Base-by-base conservation (phyloP, 805 yeast species). In the Zygoascus flipseniorum region DNA sequence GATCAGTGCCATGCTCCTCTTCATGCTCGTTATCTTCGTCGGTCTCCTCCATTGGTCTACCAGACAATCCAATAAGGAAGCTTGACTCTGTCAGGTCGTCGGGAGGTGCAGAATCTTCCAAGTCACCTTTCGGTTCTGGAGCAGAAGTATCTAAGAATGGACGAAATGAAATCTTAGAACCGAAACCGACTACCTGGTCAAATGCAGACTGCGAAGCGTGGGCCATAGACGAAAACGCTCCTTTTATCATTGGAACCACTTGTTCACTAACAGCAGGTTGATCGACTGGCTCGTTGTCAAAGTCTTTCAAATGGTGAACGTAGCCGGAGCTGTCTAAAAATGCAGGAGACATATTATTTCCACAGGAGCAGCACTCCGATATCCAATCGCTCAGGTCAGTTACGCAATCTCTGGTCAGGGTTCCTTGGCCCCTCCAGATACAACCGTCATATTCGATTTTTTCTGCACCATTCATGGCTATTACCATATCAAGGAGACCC, bases 321-420 rank as follows among this genome's bases (percentile, higher is more conserved):
- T 57, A 60, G 20, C 49, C 49, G 16, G 59, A 52, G 4, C 51
- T 47, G 32, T 61, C 62, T 11, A 53, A 28, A 35, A 52, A 61
- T 8, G 59, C 56, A 14, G 56, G 45, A 43, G 54, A 56, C 39
- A 56, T 56, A 16, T 51, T 41, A 8, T 28, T 20, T 10, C 47
- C 42, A 46, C 62, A 58, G 14, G 37, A 28, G n/a, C 52, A 52
- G 46, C 65, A 61, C n/a, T 59, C 63, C 10, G 26, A 41, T 5
- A 59, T 52, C 65, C 65, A 61, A 10, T 54, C 48, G n/a, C 56
- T 53, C 11, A 59, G 20, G 26, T 60, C 64, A 11, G 52, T 48
- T 5, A 57, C 41, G 6, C 56, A 46, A 18, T 52, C 52, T 9
- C 46, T 8, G 26, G 37, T 20, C n/a, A 58, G 10, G 4, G 3